Evolutionary conservation across 2,329 filamentous ascomycete genomes (phyloP).

Genomic region (Claviceps digitariae): DNA sequence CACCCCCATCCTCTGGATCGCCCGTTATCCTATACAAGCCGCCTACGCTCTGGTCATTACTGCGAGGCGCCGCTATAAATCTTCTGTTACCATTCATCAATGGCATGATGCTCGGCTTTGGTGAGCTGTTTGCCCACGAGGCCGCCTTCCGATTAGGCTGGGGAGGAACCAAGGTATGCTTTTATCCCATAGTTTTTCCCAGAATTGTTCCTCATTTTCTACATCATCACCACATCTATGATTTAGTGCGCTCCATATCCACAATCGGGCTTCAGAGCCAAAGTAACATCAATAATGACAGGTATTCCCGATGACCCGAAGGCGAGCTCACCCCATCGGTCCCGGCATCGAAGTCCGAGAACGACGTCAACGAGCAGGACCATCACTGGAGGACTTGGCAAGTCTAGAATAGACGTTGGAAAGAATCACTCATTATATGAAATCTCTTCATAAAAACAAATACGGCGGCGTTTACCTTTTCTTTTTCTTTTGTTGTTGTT

Average conservation of each 20-base stretch:
- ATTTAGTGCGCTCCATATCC: background rate
- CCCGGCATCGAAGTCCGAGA: slow-evolving; percentile 73
- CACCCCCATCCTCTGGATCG: slow-evolving; percentile 48
- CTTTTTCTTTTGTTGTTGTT: background rate
- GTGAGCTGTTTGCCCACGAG: slow-evolving; percentile 93
- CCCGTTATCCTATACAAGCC: slow-evolving; percentile 78
- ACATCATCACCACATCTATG: background rate
- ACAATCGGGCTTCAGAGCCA: slow-evolving; percentile 2
- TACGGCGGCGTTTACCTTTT: background rate
- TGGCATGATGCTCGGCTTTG: slow-evolving; percentile 95
- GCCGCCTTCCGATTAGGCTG: slow-evolving; percentile 86
- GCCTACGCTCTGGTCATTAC: slow-evolving; percentile 71
- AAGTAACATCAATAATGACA: slow-evolving; percentile 14
- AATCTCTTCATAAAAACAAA: background rate
- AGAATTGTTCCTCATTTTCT: background rate
- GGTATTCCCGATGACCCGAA: slow-evolving; percentile 46
- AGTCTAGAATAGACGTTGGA: slow-evolving; percentile 48
- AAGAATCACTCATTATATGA: background rate
- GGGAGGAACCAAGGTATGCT: slow-evolving; percentile 73
- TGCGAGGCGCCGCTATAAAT: slow-evolving; percentile 89
- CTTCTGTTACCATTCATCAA: slow-evolving; percentile 92
- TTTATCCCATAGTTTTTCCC: background rate
- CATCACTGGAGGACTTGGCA: slow-evolving; percentile 51
- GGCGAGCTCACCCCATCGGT: slow-evolving; percentile 54
- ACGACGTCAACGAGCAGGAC: slow-evolving; percentile 42